Evolutionary conservation across 805 yeast genomes (phyloP).

Genomic region (Jamesozyma jinghongensis): DNA sequence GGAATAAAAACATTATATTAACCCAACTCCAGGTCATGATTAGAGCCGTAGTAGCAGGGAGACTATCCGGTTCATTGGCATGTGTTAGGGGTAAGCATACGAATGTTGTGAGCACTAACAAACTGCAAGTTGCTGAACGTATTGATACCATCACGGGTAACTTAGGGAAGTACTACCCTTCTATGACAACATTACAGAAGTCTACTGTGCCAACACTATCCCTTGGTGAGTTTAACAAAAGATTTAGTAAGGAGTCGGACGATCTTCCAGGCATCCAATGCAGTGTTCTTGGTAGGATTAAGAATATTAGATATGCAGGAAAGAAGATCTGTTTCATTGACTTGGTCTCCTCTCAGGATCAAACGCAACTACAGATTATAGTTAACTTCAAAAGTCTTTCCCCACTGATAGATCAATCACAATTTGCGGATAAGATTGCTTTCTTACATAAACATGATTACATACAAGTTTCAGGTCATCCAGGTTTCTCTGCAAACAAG

Average conservation of each 20-base stretch:
- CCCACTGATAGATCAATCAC: background rate
- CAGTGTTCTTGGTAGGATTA: conserved; percentile 19
- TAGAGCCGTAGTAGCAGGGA: too few relatives aligned
- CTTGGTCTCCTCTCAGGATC: conserved; percentile 8
- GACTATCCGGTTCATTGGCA: too few relatives aligned
- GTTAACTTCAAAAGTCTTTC: conserved; percentile 13
- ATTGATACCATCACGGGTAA: conserved; percentile 12
- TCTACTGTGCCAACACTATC: conserved; percentile 4
- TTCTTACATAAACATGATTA: conserved; percentile 63
- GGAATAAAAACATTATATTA: too few relatives aligned
- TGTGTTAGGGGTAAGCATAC: too few relatives aligned
- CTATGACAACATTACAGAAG: conserved; percentile 12
- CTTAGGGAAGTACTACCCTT: conserved; percentile 19
- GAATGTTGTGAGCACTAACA: conserved; percentile 11
- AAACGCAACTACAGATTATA: conserved; percentile 18
- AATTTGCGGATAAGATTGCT: conserved; percentile 6
- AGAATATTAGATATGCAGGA: conserved; percentile 25
- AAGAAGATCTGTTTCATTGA: conserved; percentile 29
- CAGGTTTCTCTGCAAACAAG: conserved; percentile 58
- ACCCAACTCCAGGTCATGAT: too few relatives aligned
- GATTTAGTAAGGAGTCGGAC: conserved; percentile 3
- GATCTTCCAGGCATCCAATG: background rate
- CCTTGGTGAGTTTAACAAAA: conserved; percentile 9
- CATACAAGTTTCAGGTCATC: conserved; percentile 54
- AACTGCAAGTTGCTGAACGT: conserved; percentile 17